phyloP scores from a whole-genome alignment of 441 rosid genomes.

The Populus tomentosa region DNA sequence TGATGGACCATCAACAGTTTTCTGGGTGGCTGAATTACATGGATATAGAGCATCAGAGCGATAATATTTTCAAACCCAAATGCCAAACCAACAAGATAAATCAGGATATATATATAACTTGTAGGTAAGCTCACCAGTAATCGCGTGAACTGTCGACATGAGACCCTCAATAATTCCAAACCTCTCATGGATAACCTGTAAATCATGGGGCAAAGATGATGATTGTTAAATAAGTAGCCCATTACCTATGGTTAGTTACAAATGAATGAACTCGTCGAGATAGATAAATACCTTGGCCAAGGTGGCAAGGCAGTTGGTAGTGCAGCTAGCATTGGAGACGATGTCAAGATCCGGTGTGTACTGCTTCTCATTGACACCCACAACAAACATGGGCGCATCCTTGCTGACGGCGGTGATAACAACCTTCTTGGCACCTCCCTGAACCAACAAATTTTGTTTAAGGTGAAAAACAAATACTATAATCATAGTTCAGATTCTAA shows the following conservation, averaged over 20 bases:
- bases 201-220: neutral
- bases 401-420: conserved; percentile 70
- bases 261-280: neutral
- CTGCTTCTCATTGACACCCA: conserved; percentile 76
- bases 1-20: conserved; percentile 33
- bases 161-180: conserved; percentile 87
- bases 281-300: conserved; percentile 50
- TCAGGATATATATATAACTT: neutral
- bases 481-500: neutral
- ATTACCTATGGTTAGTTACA: neutral
- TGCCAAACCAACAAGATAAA: neutral
- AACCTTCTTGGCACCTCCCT: conserved; percentile 92
- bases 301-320: conserved; percentile 20
- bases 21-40: conserved; percentile 42
- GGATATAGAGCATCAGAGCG: neutral
- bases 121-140: conserved; percentile 41
- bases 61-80: neutral
- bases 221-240: neutral
- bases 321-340: conserved; percentile 79
- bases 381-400: conserved; percentile 87
- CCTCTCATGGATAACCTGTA: conserved; percentile 63
- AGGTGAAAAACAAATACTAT: neutral
- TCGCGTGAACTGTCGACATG: conserved; percentile 79
- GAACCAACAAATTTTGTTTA: neutral
- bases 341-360: conserved; percentile 63